Base-by-base conservation (phyloP, 2,329 filamentous ascomycete species). In the Colletotrichum sp. region DNA sequence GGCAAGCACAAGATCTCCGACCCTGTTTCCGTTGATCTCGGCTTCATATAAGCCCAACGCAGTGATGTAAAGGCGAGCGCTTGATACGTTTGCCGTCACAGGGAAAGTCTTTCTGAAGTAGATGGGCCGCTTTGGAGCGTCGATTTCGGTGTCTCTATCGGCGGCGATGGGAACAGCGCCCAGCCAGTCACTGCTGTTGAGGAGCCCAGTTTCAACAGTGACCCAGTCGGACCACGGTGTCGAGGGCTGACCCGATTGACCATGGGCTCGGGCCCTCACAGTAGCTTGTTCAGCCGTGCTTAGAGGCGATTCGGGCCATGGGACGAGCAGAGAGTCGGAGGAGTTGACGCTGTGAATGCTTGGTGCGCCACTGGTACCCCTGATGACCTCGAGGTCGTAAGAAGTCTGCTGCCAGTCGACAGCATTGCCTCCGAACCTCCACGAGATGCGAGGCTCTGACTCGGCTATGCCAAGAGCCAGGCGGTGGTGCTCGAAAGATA, bases 51-150 rank as follows among this genome's bases (percentile, higher is more conserved):
- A 63, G 0, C 89, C 88, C 3, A 86, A 79, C 0, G 84, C 84
- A 0, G 87, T 89, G 58, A 89, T 86, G 69, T 90, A 89, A 1
- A 90, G 79, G 1, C 87, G 82, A 0, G 88, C 87, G 1, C 81
- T 83, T 6, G 77, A 52, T 21, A 85, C 55, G 3, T 77, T 68
- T 0, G 62, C 38, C 0, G 75, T 66, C 0, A 83, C 59, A 1
- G 26, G 80, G 78, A 2, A 83, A 34, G 74, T 16, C 10, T 69
- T 73, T 18, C 69, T 43, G 21, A 73, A 75, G n/a, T 75, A 75
- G 21, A 75, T 67, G 78, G 81, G 81, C 58, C 79, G 78, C 64
- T 85, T 84, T 1, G 81, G 74, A 2, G 62, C 73, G 12, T 81
- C 76, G 10, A 77, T 26, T n/a, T 84, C 80, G 1, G 80, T 80